phyloP scores from a whole-genome alignment of 371 early-diverging fungal species.

The Actinomucor elegans region DNA sequence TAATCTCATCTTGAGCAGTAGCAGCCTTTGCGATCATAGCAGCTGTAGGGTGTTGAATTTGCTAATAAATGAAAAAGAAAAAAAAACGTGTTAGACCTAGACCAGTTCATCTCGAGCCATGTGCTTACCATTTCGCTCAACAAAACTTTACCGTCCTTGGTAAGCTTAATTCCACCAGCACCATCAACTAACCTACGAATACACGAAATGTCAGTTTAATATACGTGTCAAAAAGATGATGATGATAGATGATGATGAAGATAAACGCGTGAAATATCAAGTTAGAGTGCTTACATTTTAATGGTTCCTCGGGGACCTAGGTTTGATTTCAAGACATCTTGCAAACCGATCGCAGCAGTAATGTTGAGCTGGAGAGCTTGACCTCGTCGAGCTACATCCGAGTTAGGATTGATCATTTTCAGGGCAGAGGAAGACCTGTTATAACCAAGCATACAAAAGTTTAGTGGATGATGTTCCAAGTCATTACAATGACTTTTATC shows the following conservation, averaged over 20 bases:
- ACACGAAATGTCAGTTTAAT: background rate
- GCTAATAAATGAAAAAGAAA: slow-evolving; percentile 59
- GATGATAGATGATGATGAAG: slow-evolving; percentile 14
- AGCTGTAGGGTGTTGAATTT: slow-evolving; percentile 99
- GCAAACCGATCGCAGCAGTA: slow-evolving; percentile 94
- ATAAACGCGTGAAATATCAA: background rate
- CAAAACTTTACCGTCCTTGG: slow-evolving; percentile 97
- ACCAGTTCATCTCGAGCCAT: background rate
- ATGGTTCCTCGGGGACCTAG: slow-evolving; percentile 99
- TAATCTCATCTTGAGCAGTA: slow-evolving; percentile 97
- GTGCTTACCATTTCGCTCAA: slow-evolving; percentile 94
- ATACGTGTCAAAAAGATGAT: slow-evolving; percentile 1
- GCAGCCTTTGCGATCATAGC: slow-evolving; percentile 99
- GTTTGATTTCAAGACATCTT: slow-evolving; percentile 94
- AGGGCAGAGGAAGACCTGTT: slow-evolving; percentile 66
- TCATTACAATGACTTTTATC: background rate
- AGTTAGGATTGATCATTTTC: slow-evolving; percentile 94
- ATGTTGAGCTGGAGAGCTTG: slow-evolving; percentile 98
- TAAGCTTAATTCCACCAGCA: slow-evolving; percentile 92
- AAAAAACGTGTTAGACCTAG: slow-evolving; percentile 9
- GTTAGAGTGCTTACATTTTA: slow-evolving; percentile 77
- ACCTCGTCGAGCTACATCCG: slow-evolving; percentile 97
- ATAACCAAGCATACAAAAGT: background rate
- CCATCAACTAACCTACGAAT: slow-evolving; percentile 90
- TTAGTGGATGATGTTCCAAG: background rate